Percentiles rank a stretch among this genome's conserved stretches.
These are phyloP conservation scores for Xeromyces bisporus DNA, from an alignment of 495 filamentous ascomycete genomes.

Conservation along the genomic window DNA sequence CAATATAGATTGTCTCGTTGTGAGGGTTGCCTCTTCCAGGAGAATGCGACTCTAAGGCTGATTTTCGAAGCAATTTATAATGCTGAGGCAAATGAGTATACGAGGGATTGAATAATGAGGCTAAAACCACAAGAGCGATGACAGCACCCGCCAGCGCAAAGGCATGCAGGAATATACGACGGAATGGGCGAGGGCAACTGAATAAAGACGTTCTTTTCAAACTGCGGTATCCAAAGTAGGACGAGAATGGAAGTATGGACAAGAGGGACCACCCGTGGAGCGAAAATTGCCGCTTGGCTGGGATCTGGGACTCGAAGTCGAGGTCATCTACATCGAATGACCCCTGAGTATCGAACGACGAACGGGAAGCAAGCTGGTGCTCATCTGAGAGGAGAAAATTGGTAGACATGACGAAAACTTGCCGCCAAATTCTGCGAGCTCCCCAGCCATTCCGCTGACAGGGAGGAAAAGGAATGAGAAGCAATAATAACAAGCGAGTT, in stretches of 20 bases:
- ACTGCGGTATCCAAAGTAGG: slow-evolving; percentile 18
- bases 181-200: slow-evolving; percentile 30
- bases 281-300: slow-evolving; percentile 12
- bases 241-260: slow-evolving; percentile 13
- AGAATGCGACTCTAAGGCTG: slow-evolving; percentile 16
- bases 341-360: slow-evolving; percentile 28
- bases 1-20: slow-evolving; percentile 58
- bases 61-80: slow-evolving; percentile 26
- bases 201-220: slow-evolving; percentile 16
- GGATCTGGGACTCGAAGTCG: slow-evolving; percentile 32
- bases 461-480: slow-evolving; percentile 1
- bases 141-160: slow-evolving; percentile 50
- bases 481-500: background rate
- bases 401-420: slow-evolving; percentile 18
- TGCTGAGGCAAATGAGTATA: slow-evolving; percentile 38
- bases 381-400: slow-evolving; percentile 28
- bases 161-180: slow-evolving; percentile 46
- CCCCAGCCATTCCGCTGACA: slow-evolving; percentile 3
- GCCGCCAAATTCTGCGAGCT: background rate
- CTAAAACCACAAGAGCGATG: slow-evolving; percentile 35
- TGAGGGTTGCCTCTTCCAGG: slow-evolving; percentile 43
- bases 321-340: slow-evolving; percentile 32
- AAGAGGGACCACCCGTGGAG: slow-evolving; percentile 11
- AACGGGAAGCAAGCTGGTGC: slow-evolving; percentile 28
- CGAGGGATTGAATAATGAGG: slow-evolving; percentile 39